Conservation (phyloP, 768 basidiomycete genomes). For the Mycena vulgaris region DNA sequence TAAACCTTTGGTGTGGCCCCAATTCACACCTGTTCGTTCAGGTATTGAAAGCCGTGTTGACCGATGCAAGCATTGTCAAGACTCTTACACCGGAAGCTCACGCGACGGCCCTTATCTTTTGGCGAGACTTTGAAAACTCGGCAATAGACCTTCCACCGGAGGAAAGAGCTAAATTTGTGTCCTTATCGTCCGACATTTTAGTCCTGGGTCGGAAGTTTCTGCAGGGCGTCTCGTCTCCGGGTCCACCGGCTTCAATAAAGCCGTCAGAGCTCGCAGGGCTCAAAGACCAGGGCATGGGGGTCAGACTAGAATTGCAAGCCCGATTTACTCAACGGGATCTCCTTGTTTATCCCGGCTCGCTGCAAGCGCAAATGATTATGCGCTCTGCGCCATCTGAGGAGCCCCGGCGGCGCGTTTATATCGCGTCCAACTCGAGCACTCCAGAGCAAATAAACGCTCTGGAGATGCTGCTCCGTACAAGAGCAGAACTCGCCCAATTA, state of each 20-base stretch:
- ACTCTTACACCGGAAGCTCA: conserved; percentile 82
- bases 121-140: conserved; percentile 97
- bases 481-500: conserved; percentile 87
- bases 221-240: conserved; percentile 72
- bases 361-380: conserved; percentile 95
- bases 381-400: conserved; percentile 89
- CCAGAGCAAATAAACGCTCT: conserved; percentile 82
- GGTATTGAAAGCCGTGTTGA: conserved; percentile 81
- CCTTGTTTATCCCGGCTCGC: conserved; percentile 86
- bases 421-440: conserved; percentile 85
- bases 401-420: conserved; percentile 85
- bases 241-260: conserved; percentile 78
- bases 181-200: conserved; percentile 91
- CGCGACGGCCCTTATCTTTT: conserved; percentile 93
- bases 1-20: conserved; percentile 25
- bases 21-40: conserved; percentile 50
- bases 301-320: conserved; percentile 80
- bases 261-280: conserved; percentile 80
- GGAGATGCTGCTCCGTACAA: conserved; percentile 80
- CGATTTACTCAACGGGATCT: conserved; percentile 83
- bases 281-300: conserved; percentile 84
- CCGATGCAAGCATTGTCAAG: conserved; percentile 75
- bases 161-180: conserved; percentile 87
- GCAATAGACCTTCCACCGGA: conserved; percentile 90
- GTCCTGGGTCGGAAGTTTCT: conserved; percentile 91